A percentile compares a stretch with the other conserved stretches of the same genome.
These are phyloP conservation scores for Thalassiosira pacifica DNA, from an alignment of 352 stramenopile genomes.

Conservation along the genomic window DNA sequence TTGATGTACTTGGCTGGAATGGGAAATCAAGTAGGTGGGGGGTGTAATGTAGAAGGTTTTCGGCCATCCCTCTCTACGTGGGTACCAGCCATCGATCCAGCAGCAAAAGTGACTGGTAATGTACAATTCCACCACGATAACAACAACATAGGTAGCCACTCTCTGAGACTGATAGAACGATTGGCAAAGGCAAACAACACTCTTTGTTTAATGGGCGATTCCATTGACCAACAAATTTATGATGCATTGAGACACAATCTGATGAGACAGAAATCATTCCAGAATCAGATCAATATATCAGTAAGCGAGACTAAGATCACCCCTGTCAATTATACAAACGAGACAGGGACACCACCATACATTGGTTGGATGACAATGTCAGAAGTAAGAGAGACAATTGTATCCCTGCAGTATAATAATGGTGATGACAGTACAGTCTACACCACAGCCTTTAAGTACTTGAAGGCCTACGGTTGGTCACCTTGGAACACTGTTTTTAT, in stretches of 20 bases:
- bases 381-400: too few species aligned
- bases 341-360: neutral
- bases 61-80: neutral
- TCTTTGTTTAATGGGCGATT: slow-evolving; percentile 42
- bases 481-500: neutral
- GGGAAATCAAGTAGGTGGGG: neutral
- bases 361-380: too few species aligned
- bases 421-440: neutral
- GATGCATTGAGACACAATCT: slow-evolving; percentile 37
- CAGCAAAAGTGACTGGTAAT: too few species aligned
- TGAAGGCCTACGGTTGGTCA: neutral
- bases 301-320: neutral
- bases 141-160: too few species aligned
- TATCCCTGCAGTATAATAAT: neutral
- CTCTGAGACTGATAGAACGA: neutral
- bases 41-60: neutral
- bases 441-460: neutral
- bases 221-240: slow-evolving; percentile 37
- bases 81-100: neutral
- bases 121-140: too few species aligned
- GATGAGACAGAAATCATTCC: neutral
- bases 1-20: neutral
- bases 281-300: slow-evolving; percentile 3
- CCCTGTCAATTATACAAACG: neutral
- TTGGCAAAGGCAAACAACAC: slow-evolving; percentile 29